phyloP scores from a whole-genome alignment of 495 filamentous ascomycete species.

The Tuber magnatum region DNA sequence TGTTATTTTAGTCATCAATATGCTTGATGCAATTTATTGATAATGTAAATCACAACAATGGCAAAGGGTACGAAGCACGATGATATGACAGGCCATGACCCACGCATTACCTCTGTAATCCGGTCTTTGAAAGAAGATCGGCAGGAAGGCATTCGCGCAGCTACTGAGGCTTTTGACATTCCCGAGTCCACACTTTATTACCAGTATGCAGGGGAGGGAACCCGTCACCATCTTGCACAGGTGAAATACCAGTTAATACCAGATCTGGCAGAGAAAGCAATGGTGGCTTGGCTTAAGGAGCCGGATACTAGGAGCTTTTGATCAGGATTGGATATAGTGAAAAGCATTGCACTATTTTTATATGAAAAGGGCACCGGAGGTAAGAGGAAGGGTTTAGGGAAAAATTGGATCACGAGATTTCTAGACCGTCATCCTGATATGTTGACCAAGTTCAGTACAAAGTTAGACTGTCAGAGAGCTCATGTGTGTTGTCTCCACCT shows the following conservation, averaged over 20 bases:
- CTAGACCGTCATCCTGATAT: no score
- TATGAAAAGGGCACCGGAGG: neutral
- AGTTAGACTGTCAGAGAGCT: conserved; percentile 9
- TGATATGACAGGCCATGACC: no score
- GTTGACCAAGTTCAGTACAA: conserved; percentile 1
- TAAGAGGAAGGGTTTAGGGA: neutral
- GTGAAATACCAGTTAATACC: neutral
- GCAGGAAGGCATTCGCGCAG: no score
- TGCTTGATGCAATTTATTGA: no score
- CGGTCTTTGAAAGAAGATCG: no score
- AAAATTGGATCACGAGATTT: conserved; percentile 10
- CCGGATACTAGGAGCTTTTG: neutral
- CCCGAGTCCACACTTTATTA: no score
- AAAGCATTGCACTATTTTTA: conserved; percentile 6
- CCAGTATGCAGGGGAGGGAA: no score
- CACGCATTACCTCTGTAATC: no score
- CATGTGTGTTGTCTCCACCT: neutral
- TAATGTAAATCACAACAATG: no score
- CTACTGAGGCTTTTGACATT: no score
- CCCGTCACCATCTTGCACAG: neutral
- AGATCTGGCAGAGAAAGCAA: neutral
- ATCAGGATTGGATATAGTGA: conserved; percentile 13
- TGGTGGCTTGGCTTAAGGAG: conserved; percentile 5
- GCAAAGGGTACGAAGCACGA: no score
- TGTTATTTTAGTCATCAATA: no score